A percentile compares a stretch with the other conserved stretches of the same genome.
Evolutionary conservation across 495 filamentous ascomycete species (phyloP).

Genomic region (Stereocaulon alpinum): DNA sequence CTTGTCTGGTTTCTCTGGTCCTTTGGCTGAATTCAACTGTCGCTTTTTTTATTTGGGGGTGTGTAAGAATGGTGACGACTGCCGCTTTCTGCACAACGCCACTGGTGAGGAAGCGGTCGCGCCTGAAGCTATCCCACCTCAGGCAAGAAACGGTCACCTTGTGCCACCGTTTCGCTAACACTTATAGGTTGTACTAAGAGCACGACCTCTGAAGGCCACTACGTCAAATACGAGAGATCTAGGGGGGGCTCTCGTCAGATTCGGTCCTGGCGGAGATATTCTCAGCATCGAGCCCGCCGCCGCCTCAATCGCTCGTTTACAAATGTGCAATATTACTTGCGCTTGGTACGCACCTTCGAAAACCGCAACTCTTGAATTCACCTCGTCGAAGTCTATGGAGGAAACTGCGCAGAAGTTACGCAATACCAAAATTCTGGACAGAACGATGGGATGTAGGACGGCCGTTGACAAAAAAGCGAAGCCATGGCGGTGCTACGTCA

Average conservation of each 20-base stretch:
- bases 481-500: constrained; percentile 9
- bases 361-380: constrained; percentile 14
- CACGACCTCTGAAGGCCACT: not conserved
- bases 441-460: constrained; percentile 7
- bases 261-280: constrained; percentile 9
- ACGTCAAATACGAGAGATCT: constrained; percentile 6
- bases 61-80: constrained; percentile 10
- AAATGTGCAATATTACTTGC: constrained; percentile 14
- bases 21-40: not conserved
- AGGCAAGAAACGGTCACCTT: not conserved
- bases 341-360: constrained; percentile 15
- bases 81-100: constrained; percentile 5
- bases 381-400: not conserved
- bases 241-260: constrained; percentile 7
- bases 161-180: not conserved
- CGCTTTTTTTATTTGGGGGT: constrained; percentile 6
- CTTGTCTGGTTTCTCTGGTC: not conserved
- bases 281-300: constrained; percentile 3
- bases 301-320: constrained; percentile 4
- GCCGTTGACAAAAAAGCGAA: constrained; percentile 4
- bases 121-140: not conserved
- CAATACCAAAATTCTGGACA: not conserved
- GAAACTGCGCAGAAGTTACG: constrained; percentile 3
- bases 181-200: not conserved
- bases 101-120: not conserved